A percentile compares a stretch with the other conserved stretches of the same genome.
These are phyloP conservation scores for Penicillium sp. DNA, from an alignment of 2,329 filamentous ascomycete genomes.

Conservation along the genomic window DNA sequence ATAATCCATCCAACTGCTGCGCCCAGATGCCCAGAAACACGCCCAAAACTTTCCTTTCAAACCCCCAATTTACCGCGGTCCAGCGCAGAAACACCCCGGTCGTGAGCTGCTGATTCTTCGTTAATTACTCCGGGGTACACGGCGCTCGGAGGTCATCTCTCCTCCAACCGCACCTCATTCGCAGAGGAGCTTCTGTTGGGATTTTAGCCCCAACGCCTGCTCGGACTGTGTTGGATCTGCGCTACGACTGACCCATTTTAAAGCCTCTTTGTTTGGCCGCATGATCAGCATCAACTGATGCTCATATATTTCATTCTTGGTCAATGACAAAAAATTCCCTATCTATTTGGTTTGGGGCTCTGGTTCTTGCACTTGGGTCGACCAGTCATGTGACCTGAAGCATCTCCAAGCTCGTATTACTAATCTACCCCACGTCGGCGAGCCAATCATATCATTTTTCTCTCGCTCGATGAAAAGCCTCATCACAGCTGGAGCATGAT, in stretches of 20 bases:
- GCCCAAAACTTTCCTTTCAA: background rate
- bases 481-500: background rate
- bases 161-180: background rate
- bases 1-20: background rate
- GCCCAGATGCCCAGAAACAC: constrained; percentile 11
- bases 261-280: background rate
- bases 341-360: background rate
- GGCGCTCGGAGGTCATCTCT: background rate
- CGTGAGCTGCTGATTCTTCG: constrained; percentile 12
- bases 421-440: background rate
- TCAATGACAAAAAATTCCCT: background rate
- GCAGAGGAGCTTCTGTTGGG: constrained; percentile 36
- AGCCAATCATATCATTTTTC: background rate
- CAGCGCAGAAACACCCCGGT: constrained; percentile 2
- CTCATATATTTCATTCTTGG: background rate
- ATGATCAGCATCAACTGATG: background rate
- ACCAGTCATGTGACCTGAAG: background rate
- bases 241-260: background rate
- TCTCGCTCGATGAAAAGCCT: constrained; percentile 3
- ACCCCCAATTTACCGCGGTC: constrained; percentile 16
- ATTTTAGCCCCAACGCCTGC: constrained; percentile 25
- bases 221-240: background rate
- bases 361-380: background rate
- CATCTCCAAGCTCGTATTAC: background rate
- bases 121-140: background rate